A percentile compares a stretch with the other conserved stretches of the same genome.
These are phyloP conservation scores for Pseudogymnoascus sp. DNA, from an alignment of 2,329 filamentous ascomycete genomes.

Conservation along the genomic window DNA sequence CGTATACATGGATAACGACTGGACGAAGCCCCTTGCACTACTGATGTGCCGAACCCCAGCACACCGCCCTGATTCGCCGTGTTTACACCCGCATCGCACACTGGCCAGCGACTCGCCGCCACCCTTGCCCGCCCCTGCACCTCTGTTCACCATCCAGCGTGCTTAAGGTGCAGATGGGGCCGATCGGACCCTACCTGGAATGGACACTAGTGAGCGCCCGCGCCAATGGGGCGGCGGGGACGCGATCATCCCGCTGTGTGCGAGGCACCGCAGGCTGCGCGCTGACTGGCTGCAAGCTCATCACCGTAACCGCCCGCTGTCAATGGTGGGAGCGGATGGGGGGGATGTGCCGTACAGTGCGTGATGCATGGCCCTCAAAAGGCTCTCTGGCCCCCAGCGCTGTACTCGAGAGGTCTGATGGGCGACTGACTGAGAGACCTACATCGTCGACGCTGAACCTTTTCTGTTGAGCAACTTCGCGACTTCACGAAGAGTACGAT, in stretches of 20 bases:
- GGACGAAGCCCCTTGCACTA: slow-evolving; percentile 6
- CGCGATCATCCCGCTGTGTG: slow-evolving; percentile 4
- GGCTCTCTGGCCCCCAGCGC: slow-evolving; percentile 2
- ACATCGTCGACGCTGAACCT: not conserved
- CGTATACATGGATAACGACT: slow-evolving; percentile 1
- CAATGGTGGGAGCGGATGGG: not conserved
- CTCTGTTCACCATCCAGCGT: not conserved
- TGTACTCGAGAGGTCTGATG: slow-evolving; percentile 2
- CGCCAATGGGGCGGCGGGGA: slow-evolving; percentile 1
- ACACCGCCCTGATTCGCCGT: not conserved
- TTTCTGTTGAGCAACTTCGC: not conserved
- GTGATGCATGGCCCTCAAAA: slow-evolving; percentile 5
- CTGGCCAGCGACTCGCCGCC: not conserved
- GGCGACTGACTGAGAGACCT: slow-evolving; percentile 6
- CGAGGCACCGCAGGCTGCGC: not conserved
- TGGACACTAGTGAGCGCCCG: not conserved
- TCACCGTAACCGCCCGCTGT: slow-evolving; percentile 5
- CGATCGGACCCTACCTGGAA: slow-evolving; percentile 1
- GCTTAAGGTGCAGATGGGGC: not conserved
- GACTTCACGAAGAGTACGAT: slow-evolving; percentile 1
- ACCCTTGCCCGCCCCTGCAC: not conserved
- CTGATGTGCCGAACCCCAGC: not conserved
- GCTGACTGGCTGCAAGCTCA: not conserved
- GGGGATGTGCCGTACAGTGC: not conserved
- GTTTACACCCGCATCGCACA: not conserved